Conservation (phyloP, 257 asterid genomes). For the Gentiana macrophylla region DNA sequence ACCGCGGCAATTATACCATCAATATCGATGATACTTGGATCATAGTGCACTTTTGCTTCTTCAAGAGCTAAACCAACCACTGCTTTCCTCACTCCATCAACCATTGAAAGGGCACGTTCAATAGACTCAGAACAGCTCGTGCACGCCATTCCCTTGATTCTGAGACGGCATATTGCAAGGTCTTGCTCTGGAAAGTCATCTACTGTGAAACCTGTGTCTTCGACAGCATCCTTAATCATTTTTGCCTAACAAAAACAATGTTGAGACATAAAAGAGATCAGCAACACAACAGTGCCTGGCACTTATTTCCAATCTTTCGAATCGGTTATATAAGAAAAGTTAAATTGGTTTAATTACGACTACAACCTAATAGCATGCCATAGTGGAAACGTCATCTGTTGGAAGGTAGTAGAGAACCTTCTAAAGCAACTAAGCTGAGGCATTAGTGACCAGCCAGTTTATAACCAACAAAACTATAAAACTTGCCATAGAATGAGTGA, state of each 20-base stretch:
- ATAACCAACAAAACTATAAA: no score
- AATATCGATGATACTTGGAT: conserved; percentile 61
- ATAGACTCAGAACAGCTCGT: conserved; percentile 97
- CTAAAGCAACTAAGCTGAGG: background rate
- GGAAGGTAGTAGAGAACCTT: no score
- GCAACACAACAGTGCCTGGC: background rate
- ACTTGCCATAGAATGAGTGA: no score
- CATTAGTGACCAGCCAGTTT: background rate
- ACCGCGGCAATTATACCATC: conserved; percentile 51
- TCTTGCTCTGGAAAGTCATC: conserved; percentile 89
- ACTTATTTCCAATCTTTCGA: background rate
- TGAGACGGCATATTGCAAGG: conserved; percentile 66
- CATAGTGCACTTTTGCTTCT: conserved; percentile 94
- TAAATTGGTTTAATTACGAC: no score
- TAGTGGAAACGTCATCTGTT: no score
- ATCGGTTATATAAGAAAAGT: no score
- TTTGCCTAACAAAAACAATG: conserved; percentile 38
- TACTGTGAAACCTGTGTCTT: conserved; percentile 89
- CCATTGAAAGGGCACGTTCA: conserved; percentile 75
- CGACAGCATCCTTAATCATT: conserved; percentile 73
- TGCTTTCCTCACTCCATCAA: conserved; percentile 83
- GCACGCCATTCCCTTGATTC: conserved; percentile 97
- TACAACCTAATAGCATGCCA: no score
- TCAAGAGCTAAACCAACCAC: conserved; percentile 98
- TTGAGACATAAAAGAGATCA: background rate